Conservation (phyloP, 2,329 filamentous ascomycete genomes). For the Tolypocladium amazonense region DNA sequence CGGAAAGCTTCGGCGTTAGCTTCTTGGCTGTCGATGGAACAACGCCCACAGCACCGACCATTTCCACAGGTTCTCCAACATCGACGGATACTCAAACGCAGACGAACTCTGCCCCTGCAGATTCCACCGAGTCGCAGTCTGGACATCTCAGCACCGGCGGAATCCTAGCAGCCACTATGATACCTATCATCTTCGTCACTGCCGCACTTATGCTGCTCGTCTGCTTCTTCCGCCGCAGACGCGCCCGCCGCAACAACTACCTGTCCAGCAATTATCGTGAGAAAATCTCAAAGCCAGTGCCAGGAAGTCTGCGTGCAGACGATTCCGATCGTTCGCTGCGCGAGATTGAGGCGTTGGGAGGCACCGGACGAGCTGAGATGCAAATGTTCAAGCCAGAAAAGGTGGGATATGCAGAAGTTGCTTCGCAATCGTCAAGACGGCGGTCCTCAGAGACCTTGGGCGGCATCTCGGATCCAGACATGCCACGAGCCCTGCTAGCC, state of each 20-base stretch:
- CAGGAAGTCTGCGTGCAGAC: slow-evolving; percentile 15
- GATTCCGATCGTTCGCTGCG: slow-evolving; percentile 13
- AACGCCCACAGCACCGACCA: slow-evolving; percentile 10
- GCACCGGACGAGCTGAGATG: slow-evolving; percentile 5
- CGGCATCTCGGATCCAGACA: slow-evolving; percentile 9
- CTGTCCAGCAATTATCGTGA: slow-evolving; percentile 16
- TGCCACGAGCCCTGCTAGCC: slow-evolving; percentile 13
- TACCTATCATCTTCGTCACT: slow-evolving; percentile 28
- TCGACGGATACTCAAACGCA: slow-evolving; percentile 11
- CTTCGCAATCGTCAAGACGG: slow-evolving; percentile 12
- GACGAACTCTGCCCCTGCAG: slow-evolving; percentile 7
- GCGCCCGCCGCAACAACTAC: slow-evolving; percentile 15
- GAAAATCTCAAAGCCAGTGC: slow-evolving; percentile 22
- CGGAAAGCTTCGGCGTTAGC: slow-evolving; percentile 24
- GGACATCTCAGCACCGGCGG: slow-evolving; percentile 18
- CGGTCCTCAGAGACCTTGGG: slow-evolving; percentile 17
- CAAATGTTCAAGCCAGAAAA: slow-evolving; percentile 9
- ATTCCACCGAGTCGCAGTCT: slow-evolving; percentile 5
- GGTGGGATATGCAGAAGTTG: slow-evolving; percentile 12
- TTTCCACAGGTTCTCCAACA: slow-evolving; percentile 12
- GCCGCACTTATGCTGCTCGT: slow-evolving; percentile 21
- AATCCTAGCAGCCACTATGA: slow-evolving; percentile 31
- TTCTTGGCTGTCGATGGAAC: slow-evolving; percentile 18
- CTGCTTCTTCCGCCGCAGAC: slow-evolving; percentile 22
- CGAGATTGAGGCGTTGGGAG: slow-evolving; percentile 9